A percentile compares a stretch with the other conserved stretches of the same genome.
Evolutionary conservation across 768 basidiomycete species (phyloP).

Genomic region (Glaciozyma antarctica): DNA sequence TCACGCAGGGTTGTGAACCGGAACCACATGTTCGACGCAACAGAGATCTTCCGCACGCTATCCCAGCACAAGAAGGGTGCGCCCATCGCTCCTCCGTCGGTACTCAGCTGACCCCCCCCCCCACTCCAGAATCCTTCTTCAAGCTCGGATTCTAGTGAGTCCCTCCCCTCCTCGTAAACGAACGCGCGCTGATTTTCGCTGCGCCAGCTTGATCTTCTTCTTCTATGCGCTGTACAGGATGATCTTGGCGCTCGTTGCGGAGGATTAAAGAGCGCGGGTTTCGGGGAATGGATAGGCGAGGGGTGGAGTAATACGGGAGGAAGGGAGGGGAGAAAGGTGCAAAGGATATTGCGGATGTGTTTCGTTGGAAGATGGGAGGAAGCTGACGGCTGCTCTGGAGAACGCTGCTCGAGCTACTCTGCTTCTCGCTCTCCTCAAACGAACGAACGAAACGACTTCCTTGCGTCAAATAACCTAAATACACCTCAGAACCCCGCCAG

Average conservation of each 20-base stretch:
- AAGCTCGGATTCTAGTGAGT: constrained; percentile 25
- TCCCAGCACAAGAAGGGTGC: constrained; percentile 81
- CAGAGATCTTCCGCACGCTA: constrained; percentile 94
- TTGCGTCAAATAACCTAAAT: too few species aligned
- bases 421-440: too few species aligned
- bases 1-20: constrained; percentile 68
- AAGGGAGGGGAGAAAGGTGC: too few species aligned
- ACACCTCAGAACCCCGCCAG: too few species aligned
- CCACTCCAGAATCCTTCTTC: constrained; percentile 27
- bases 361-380: too few species aligned
- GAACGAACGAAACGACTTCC: too few species aligned
- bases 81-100: constrained; percentile 5
- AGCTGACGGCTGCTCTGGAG: too few species aligned
- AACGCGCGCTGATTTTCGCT: background rate
- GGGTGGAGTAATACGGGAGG: too few species aligned
- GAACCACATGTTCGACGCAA: constrained; percentile 98
- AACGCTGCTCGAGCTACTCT: too few species aligned
- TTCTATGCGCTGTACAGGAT: constrained; percentile 39
- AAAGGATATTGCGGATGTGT: too few species aligned
- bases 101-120: too few species aligned
- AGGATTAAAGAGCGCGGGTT: constrained; percentile 30
- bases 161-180: background rate
- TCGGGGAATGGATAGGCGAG: background rate
- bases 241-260: constrained; percentile 38
- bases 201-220: constrained; percentile 32